Base-by-base conservation (phyloP, 345 rosid species). In the Sisymbrium altissimum region DNA sequence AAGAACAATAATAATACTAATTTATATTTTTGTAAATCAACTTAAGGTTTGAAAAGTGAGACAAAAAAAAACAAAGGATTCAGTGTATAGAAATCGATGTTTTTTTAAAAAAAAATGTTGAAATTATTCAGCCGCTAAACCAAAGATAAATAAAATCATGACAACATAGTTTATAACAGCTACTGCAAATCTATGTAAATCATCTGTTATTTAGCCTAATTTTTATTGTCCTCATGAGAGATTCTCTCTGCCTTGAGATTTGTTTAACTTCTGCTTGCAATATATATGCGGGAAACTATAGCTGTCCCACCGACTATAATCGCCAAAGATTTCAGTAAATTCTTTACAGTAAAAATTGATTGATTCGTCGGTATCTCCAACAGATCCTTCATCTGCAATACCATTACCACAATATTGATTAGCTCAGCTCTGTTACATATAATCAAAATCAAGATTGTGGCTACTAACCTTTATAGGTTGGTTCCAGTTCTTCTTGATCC, bases 401-500 rank as follows among this genome's bases (percentile, higher is more conserved):
- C 30, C 75, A 52, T 59, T 50, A 70, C 3, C 33, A 59, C 15
- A 52, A 25, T 53, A 11, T 10, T 17, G 27, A 17, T 45, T 25
- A 56, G 4, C 56, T 23, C 15, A 11, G 43, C 15, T 58, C 44
- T 58, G 7, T 32, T 55, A 27, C 7, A 3, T 19, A 17, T 33
- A 15, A 27, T 27, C 13, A 18, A 30, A 18, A 9, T 9, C 15
- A 39, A 17, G 29, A 27, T 27, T 27, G 29, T 30, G 52, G 36
- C 40, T 15, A 83, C 89, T 29, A 18, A 91, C 91, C 70, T 12
- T 66, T 64, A 95, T 81, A 66, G 94, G 91, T 66, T 92, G 93
- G 83, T 84, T 76, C 99, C 98, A 92, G 23, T 90, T 73, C 77
- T 84, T 87, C 83, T 81, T 84, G 70, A 95, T 95, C 77, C 97